Evolutionary conservation across 1,284 basidiomycete genomes (phyloP), one percentile per base, ranked within the genome.

Genomic region (Marasmius tenuissimus): DNA sequence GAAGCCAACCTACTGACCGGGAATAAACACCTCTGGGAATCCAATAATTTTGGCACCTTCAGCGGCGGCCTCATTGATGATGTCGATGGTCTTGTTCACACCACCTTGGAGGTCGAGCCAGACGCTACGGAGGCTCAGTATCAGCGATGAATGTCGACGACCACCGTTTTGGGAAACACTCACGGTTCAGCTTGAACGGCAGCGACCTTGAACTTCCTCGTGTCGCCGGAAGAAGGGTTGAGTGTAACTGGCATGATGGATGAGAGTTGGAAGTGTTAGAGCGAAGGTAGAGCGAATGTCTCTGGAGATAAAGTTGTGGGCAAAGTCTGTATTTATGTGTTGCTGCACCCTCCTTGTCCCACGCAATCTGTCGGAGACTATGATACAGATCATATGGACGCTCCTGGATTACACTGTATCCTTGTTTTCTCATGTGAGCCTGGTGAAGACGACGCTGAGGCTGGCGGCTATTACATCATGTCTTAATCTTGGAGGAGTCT

Each of bases 61-160:
- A 5, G 63, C 61, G 12, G 71, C 68, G 3, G 73, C 73, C 52
- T 74, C 72, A 10, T 66, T 59, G 18, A 73, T 72, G 49, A 74
- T 69, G 10, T 59, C 58, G 64, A 74, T 73, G n/a, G 71, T 73
- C 59, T 74, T 74, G 20, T 70, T 65, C 10, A 74, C 72, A 27
- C 72, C 65, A 16, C 73, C 73, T 68, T 73, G 67, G n/a, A 74
- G 67, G 64, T 74, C 71, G 40, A 73, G 67, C 73, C 73, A 74
- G 20, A 70, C 71, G 1, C 71, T 72, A 45, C 1, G 50, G 47
- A 3, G 4, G 20, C 53, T 20, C 45, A 1, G 14, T 38, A 3
- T 40, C 12, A 16, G 37, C 22, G 9, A 18, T 20, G 60, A 14
- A 12, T 18, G 50, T 16, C 12, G 11, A 18, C 16, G 14, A 10